Conservation (phyloP, 2,329 filamentous ascomycete species). For the Venturia asperata region DNA sequence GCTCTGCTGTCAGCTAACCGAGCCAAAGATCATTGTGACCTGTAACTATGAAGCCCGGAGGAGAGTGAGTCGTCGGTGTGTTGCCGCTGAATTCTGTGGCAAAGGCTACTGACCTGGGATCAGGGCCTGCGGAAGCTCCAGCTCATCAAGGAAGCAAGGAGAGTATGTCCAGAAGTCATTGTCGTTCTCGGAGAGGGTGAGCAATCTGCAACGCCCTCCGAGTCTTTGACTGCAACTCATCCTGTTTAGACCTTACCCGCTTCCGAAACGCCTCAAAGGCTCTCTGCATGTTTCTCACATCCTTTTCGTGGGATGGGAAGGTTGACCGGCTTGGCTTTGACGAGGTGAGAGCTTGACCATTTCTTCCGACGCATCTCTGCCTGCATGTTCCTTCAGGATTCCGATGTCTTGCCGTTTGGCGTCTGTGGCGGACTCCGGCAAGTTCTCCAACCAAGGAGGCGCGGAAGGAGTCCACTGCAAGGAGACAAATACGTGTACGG, state of each 20-base stretch:
- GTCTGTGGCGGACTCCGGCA: slow-evolving; percentile 2
- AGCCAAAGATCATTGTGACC: slow-evolving; percentile 52
- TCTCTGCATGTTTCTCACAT: slow-evolving; percentile 64
- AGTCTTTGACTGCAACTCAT: neutral
- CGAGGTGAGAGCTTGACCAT: slow-evolving; percentile 52
- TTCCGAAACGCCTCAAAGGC: slow-evolving; percentile 83
- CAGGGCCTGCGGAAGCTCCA: slow-evolving; percentile 69
- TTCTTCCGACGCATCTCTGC: neutral
- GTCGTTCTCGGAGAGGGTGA: slow-evolving; percentile 69
- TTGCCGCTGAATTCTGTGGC: neutral
- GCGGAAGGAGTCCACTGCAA: slow-evolving; percentile 3
- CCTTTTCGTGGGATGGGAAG: slow-evolving; percentile 68
- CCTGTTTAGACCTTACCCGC: slow-evolving; percentile 57
- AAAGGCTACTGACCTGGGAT: neutral
- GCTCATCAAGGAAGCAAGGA: slow-evolving; percentile 73
- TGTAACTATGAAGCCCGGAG: slow-evolving; percentile 88
- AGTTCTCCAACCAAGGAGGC: slow-evolving; percentile 6
- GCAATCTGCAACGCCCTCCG: neutral
- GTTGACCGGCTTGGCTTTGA: slow-evolving; percentile 84
- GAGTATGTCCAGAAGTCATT: slow-evolving; percentile 72
- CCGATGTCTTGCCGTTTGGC: slow-evolving; percentile 1
- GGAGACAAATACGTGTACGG: neutral
- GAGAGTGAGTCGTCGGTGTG: slow-evolving; percentile 35
- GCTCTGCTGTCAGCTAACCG: slow-evolving; percentile 2
- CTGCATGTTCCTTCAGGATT: neutral